These are phyloP conservation scores for Geranium rotundifolium DNA, from an alignment of 345 rosid species.

Conservation along the genomic window DNA sequence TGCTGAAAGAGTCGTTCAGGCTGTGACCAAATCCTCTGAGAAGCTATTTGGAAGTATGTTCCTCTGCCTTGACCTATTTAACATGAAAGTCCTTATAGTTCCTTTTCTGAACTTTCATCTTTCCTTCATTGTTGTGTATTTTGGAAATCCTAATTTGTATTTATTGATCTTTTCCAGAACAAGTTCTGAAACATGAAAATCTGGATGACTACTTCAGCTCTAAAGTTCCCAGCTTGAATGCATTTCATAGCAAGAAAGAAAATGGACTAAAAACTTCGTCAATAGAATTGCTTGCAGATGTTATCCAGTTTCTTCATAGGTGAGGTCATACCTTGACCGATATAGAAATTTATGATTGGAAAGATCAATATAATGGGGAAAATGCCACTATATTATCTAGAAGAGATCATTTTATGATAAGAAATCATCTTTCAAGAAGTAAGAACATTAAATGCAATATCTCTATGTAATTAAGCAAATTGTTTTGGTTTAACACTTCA, in stretches of 20 bases:
- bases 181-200: slow-evolving; percentile 69
- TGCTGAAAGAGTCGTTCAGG: slow-evolving; percentile 50
- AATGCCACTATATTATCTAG: not conserved
- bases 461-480: too few relatives aligned
- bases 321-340: slow-evolving; percentile 14
- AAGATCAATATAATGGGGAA: not conserved
- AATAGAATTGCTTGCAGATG: slow-evolving; percentile 43
- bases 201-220: slow-evolving; percentile 43
- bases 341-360: not conserved
- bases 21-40: slow-evolving; percentile 68
- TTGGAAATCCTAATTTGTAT: slow-evolving; percentile 6
- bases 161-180: slow-evolving; percentile 32
- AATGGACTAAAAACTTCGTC: slow-evolving; percentile 41
- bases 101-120: slow-evolving; percentile 1
- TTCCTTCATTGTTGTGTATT: not conserved
- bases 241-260: slow-evolving; percentile 33
- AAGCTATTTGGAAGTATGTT: slow-evolving; percentile 87
- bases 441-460: too few relatives aligned
- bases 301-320: slow-evolving; percentile 68
- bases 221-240: slow-evolving; percentile 81
- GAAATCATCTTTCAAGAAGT: too few relatives aligned
- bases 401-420: not conserved
- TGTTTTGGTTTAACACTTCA: too few relatives aligned
- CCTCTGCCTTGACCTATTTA: slow-evolving; percentile 7
- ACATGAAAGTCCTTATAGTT: not conserved